phyloP scores from a whole-genome alignment of 2,329 filamentous ascomycete genomes.

The Neonectria neomacrospora region DNA sequence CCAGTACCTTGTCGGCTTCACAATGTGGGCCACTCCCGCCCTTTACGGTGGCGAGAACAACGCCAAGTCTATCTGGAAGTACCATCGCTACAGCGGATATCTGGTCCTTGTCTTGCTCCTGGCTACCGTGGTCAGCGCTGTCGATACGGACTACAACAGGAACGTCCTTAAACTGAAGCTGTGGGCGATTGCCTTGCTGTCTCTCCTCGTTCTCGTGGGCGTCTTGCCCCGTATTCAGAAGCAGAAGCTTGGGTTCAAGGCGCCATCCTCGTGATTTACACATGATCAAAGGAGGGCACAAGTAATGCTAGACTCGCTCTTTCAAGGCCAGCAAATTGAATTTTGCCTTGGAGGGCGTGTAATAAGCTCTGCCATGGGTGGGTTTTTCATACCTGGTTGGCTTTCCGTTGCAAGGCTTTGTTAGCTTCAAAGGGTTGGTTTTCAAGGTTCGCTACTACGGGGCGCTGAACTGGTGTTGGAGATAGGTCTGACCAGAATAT shows the following conservation, averaged over 20 bases:
- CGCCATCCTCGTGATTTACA: slow-evolving; percentile 25
- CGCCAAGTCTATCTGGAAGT: slow-evolving; percentile 89
- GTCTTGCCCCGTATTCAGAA: slow-evolving; percentile 82
- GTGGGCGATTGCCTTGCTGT: slow-evolving; percentile 78
- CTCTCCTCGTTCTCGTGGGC: slow-evolving; percentile 74
- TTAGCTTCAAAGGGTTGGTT: not conserved
- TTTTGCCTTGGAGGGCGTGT: not conserved
- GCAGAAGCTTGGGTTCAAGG: slow-evolving; percentile 75
- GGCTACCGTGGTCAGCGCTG: slow-evolving; percentile 79
- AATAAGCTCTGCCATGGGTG: not conserved
- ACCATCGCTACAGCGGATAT: slow-evolving; percentile 85
- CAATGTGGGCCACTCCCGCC: slow-evolving; percentile 79
- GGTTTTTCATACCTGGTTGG: not conserved
- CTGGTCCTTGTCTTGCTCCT: slow-evolving; percentile 75
- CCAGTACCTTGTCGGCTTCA: slow-evolving; percentile 83
- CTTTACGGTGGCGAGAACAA: slow-evolving; percentile 83
- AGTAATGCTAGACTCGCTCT: not conserved
- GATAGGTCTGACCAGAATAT: not conserved
- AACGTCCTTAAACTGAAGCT: slow-evolving; percentile 76
- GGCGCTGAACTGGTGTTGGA: not conserved
- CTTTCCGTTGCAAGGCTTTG: not conserved
- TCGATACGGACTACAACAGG: slow-evolving; percentile 78
- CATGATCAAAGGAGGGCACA: not conserved
- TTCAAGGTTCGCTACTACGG: not conserved
- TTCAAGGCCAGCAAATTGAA: not conserved